Evolutionary conservation across 139 green algal genomes (phyloP).

Genomic region (Chlorella sp.): DNA sequence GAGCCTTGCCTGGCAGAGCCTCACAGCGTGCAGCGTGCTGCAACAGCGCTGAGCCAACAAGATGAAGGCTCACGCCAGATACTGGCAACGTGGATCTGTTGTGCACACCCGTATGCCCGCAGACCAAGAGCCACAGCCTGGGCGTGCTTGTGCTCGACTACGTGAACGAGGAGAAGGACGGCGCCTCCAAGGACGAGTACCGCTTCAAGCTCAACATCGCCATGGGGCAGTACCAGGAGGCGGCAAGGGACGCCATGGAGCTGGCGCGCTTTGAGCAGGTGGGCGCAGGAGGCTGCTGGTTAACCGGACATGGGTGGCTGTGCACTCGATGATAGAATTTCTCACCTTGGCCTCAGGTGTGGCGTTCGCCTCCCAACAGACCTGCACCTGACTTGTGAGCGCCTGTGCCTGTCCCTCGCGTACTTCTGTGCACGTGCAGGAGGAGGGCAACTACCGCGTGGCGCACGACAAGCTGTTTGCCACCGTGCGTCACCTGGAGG

Average conservation of each 20-base stretch:
- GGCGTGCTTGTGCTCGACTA: conserved; percentile 45
- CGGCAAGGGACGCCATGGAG: conserved; percentile 49
- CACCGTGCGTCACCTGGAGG: conserved; percentile 47
- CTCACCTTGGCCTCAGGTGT: too few relatives aligned
- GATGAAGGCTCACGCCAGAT: too few relatives aligned
- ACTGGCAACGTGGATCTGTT: too few relatives aligned
- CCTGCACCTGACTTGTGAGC: too few relatives aligned
- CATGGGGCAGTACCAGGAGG: conserved; percentile 54
- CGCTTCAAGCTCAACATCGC: conserved; percentile 74
- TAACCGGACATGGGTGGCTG: too few relatives aligned
- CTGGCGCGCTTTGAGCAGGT: conserved; percentile 50
- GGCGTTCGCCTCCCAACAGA: too few relatives aligned
- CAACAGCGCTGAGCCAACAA: too few relatives aligned
- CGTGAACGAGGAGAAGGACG: conserved; percentile 46
- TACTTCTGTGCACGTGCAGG: too few relatives aligned
- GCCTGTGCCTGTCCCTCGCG: too few relatives aligned
- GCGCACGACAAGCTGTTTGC: conserved; percentile 68
- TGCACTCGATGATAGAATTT: too few relatives aligned
- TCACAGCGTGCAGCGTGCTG: too few relatives aligned
- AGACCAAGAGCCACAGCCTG: conserved; percentile 37
- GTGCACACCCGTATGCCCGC: background rate
- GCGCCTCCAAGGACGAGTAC: conserved; percentile 30
- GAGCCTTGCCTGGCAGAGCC: too few relatives aligned
- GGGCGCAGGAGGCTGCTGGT: background rate
- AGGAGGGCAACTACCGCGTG: conserved; percentile 76